A percentile compares a stretch with the other conserved stretches of the same genome.
phyloP scores from a whole-genome alignment of 2,329 filamentous ascomycete genomes.

The Fusarium veterinarium region DNA sequence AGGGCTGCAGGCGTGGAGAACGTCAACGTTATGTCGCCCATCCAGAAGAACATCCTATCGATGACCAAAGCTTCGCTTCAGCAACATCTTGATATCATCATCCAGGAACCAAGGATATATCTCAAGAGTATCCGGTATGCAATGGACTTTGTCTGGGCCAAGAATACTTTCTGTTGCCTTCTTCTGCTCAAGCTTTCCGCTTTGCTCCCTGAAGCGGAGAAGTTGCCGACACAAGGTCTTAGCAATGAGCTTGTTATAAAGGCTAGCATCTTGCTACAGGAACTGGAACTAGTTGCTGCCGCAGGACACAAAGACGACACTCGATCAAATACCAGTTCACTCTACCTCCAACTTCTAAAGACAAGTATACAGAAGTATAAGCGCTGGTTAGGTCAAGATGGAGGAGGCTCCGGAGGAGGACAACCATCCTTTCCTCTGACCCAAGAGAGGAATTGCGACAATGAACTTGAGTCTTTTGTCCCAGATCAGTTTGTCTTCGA shows the following conservation, averaged over 20 bases:
- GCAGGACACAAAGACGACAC: neutral
- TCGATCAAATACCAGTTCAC: conserved; percentile 2
- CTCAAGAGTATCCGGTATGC: conserved; percentile 14
- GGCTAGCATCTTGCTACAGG: neutral
- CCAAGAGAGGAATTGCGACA: neutral
- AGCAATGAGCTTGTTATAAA: neutral
- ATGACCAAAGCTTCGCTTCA: conserved; percentile 11
- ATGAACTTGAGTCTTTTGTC: conserved; percentile 8
- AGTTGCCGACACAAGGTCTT: neutral
- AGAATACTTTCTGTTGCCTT: conserved; percentile 12
- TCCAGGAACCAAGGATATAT: conserved; percentile 10
- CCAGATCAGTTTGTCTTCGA: conserved; percentile 24
- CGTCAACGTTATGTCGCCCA: conserved; percentile 14
- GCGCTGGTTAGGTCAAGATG: neutral
- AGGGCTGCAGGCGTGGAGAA: conserved; percentile 17
- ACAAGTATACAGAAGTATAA: conserved; percentile 22
- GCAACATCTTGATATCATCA: conserved; percentile 19
- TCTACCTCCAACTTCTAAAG: conserved; percentile 13
- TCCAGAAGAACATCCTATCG: neutral
- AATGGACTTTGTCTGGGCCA: conserved; percentile 26
- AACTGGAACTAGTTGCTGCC: neutral
- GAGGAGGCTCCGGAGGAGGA: rapidly evolving
- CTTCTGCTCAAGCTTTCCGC: conserved; percentile 12
- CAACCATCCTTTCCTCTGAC: rapidly evolving
- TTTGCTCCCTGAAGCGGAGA: neutral